A percentile compares a stretch with the other conserved stretches of the same genome.
Evolutionary conservation across 2,329 filamentous ascomycete genomes (phyloP).

Genomic region (Graphilbum fragrans): DNA sequence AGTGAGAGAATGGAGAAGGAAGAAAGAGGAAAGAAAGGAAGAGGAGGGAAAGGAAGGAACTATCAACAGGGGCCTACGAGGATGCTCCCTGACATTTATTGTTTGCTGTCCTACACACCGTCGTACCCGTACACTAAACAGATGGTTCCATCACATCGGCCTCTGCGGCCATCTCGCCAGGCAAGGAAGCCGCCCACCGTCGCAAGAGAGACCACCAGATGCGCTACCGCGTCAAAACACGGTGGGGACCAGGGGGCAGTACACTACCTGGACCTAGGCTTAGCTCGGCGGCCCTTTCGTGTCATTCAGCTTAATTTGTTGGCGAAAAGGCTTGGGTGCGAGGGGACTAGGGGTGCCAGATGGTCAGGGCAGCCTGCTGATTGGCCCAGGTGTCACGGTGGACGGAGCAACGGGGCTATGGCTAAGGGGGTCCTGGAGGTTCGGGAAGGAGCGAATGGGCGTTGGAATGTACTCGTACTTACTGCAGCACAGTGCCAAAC

Average conservation of each 20-base stretch:
- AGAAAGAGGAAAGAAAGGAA: not conserved
- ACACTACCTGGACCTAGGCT: too few species aligned
- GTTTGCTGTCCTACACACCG: not conserved
- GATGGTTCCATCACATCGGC: not conserved
- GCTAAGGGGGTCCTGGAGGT: too few species aligned
- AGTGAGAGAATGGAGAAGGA: not conserved
- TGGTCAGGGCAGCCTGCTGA: not conserved
- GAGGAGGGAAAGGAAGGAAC: not conserved
- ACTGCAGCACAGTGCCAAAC: too few species aligned
- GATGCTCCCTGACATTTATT: too few species aligned
- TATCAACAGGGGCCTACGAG: not conserved
- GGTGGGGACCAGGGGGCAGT: too few species aligned
- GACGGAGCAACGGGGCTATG: not conserved
- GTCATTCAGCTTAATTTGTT: too few species aligned
- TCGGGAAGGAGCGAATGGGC: not conserved
- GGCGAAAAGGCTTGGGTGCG: too few species aligned
- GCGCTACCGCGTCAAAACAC: too few species aligned
- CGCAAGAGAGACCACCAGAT: too few species aligned
- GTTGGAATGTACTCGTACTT: not conserved
- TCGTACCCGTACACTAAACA: not conserved
- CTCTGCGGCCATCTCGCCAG: too few species aligned
- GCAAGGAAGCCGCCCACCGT: too few species aligned
- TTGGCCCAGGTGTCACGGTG: not conserved
- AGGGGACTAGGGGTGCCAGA: not conserved
- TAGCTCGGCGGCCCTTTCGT: too few species aligned